A percentile compares a stretch with the other conserved stretches of the same genome.
Conservation (phyloP, 2,329 filamentous ascomycete genomes). For the Talaromyces sp. region DNA sequence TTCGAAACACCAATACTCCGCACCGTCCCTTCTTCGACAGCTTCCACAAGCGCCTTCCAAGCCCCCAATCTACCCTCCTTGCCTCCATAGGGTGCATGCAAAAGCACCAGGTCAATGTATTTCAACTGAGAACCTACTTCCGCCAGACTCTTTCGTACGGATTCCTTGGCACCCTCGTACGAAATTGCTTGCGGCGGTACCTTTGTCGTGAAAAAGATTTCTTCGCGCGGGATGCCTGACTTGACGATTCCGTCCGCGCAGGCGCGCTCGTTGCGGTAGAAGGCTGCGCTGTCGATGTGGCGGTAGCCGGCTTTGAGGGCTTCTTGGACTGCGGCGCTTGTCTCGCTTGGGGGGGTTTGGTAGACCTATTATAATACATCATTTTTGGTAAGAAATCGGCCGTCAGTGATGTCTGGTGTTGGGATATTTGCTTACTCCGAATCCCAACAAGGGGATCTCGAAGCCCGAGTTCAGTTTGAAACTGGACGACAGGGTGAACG, state of each 20-base stretch:
- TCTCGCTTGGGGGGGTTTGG: background rate
- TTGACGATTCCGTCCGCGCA: slow-evolving; percentile 62
- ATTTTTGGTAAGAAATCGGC: background rate
- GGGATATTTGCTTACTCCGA: background rate
- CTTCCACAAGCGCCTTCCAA: slow-evolving; percentile 41
- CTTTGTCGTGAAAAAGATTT: background rate
- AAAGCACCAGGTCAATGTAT: slow-evolving; percentile 60
- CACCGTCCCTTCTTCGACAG: slow-evolving; percentile 37
- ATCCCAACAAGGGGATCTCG: background rate
- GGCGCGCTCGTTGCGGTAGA: slow-evolving; percentile 61
- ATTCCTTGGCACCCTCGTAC: background rate
- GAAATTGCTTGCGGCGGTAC: background rate
- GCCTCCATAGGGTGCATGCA: slow-evolving; percentile 40
- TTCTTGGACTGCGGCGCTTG: background rate
- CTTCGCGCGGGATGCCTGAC: slow-evolving; percentile 44
- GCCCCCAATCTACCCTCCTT: slow-evolving; percentile 37
- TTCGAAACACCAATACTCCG: slow-evolving; percentile 43
- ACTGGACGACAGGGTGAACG: background rate
- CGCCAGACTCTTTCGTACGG: slow-evolving; percentile 51
- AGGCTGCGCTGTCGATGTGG: slow-evolving; percentile 28
- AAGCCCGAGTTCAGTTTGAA: background rate
- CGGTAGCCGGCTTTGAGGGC: slow-evolving; percentile 11
- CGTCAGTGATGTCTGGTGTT: background rate
- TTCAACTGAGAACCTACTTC: slow-evolving; percentile 56
- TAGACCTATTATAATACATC: background rate